Evolutionary conservation across 768 basidiomycete species (phyloP).

Genomic region (Hygrophorus pudorinus): DNA sequence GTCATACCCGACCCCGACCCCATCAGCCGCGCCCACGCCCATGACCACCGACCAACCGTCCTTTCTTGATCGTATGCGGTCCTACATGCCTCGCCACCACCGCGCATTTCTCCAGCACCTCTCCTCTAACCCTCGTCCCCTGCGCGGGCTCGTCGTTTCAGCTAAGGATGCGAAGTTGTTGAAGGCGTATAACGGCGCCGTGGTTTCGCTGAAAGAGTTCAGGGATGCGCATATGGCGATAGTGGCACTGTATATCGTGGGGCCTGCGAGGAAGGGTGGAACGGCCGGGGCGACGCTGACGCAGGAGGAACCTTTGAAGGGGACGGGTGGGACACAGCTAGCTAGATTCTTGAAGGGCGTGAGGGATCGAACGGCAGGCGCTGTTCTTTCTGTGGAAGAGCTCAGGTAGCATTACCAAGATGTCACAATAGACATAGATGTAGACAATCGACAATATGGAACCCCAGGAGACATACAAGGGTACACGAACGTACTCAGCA

Average conservation of each 20-base stretch:
- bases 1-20: too few relatives aligned
- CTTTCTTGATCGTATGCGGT: conserved; percentile 68
- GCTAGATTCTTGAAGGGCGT: too few relatives aligned
- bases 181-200: conserved; percentile 57
- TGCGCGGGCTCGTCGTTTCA: conserved; percentile 45
- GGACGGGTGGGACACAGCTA: conserved; percentile 63
- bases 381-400: too few relatives aligned
- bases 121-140: conserved; percentile 44
- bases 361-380: too few relatives aligned
- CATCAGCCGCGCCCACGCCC: conserved; percentile 5
- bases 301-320: conserved; percentile 32
- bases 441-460: too few relatives aligned
- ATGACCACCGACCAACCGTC: conserved; percentile 19
- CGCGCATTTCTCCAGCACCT: conserved; percentile 69
- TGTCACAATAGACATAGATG: too few relatives aligned
- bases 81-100: conserved; percentile 81
- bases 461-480: too few relatives aligned
- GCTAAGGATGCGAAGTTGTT: conserved; percentile 26
- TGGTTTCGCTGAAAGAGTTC: conserved; percentile 61
- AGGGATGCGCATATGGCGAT: conserved; percentile 75
- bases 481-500: too few relatives aligned
- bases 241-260: conserved; percentile 68
- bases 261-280: conserved; percentile 35
- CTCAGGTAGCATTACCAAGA: too few relatives aligned
- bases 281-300: too few relatives aligned